Conservation (phyloP, 2,329 filamentous ascomycete genomes). For the Aureobasidium sp. region DNA sequence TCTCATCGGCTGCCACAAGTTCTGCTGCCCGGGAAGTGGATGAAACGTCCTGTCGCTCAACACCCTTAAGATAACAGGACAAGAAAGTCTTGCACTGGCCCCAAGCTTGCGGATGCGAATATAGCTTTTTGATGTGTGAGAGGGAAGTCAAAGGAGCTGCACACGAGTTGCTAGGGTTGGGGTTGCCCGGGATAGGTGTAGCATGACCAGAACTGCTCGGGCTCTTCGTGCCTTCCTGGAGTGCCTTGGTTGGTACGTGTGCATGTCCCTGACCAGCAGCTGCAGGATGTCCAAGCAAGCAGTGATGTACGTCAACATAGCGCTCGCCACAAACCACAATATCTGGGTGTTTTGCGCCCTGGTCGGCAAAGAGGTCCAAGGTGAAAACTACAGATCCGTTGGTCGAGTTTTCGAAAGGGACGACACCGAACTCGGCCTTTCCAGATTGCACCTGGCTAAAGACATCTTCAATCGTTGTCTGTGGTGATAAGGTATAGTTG, state of each 20-base stretch:
- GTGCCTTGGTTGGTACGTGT: not conserved
- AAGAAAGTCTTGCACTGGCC: constrained; percentile 82
- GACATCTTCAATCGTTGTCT: constrained; percentile 55
- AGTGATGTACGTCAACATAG: constrained; percentile 85
- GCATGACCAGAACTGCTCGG: constrained; percentile 38
- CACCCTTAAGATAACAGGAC: constrained; percentile 57
- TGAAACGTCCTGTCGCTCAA: constrained; percentile 76
- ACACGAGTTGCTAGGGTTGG: constrained; percentile 5
- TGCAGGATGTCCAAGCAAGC: constrained; percentile 55
- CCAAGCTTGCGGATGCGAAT: constrained; percentile 93
- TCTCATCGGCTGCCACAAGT: constrained; percentile 54
- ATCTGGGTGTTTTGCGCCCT: constrained; percentile 55
- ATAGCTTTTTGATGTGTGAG: constrained; percentile 63
- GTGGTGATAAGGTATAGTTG: constrained; percentile 31
- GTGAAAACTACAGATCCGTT: constrained; percentile 90
- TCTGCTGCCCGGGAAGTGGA: constrained; percentile 82
- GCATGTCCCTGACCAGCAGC: constrained; percentile 3
- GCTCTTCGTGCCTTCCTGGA: constrained; percentile 17
- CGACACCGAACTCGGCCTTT: constrained; percentile 63
- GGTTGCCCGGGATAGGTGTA: constrained; percentile 40
- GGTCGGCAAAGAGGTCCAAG: constrained; percentile 79
- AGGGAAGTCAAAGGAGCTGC: constrained; percentile 47
- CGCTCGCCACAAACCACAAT: constrained; percentile 74
- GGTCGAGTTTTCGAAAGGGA: constrained; percentile 93
- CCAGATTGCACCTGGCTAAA: constrained; percentile 70